phyloP scores from a whole-genome alignment of 306 rosid genomes.

The Malus sylvestris region DNA sequence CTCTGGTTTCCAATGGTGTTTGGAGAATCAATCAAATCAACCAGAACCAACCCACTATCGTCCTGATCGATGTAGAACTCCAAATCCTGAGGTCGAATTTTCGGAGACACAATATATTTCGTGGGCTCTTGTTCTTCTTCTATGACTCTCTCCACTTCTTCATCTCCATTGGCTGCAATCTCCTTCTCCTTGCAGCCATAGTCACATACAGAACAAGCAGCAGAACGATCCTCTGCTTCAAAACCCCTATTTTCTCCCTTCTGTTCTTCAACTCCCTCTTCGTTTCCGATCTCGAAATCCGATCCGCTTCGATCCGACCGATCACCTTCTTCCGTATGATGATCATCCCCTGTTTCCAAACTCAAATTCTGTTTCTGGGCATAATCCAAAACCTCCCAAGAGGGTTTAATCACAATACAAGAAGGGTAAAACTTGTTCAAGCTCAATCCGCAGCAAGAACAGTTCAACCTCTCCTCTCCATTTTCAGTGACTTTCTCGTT shows the following conservation, averaged over 20 bases:
- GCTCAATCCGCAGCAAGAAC: constrained; percentile 76
- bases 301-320: constrained; percentile 51
- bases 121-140: constrained; percentile 33
- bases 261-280: constrained; percentile 32
- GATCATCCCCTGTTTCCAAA: constrained; percentile 30
- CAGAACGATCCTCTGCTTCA: constrained; percentile 41
- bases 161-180: constrained; percentile 29
- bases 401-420: constrained; percentile 61
- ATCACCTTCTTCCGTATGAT: constrained; percentile 34
- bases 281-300: constrained; percentile 35
- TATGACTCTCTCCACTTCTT: constrained; percentile 17
- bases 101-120: constrained; percentile 19
- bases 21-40: constrained; percentile 53
- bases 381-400: constrained; percentile 54
- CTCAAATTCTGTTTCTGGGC: constrained; percentile 40
- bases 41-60: constrained; percentile 73
- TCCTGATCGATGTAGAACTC: constrained; percentile 78
- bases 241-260: constrained; percentile 33
- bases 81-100: constrained; percentile 46
- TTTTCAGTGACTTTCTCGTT: constrained; percentile 29
- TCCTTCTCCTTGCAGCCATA: constrained; percentile 42
- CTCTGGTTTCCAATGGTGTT: constrained; percentile 15
- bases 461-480: constrained; percentile 34
- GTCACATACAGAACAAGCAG: constrained; percentile 50
- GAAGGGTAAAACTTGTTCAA: constrained; percentile 53